Evolutionary conservation across 2,329 filamentous ascomycete species (phyloP).

Genomic region (Beauveria pseudobassiana): DNA sequence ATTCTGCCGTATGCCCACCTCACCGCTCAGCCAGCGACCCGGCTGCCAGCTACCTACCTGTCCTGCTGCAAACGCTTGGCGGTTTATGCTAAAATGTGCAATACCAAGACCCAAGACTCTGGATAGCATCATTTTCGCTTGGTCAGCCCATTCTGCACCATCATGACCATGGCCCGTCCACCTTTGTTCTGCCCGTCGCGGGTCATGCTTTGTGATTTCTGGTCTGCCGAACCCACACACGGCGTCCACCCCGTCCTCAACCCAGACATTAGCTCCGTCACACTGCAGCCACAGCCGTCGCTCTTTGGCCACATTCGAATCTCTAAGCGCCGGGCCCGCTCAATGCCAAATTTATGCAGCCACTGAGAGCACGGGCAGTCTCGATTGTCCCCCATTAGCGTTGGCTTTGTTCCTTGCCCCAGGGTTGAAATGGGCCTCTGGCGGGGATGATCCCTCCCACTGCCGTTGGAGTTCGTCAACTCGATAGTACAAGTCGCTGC

Average conservation of each 20-base stretch:
- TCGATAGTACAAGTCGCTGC: constrained; percentile 2
- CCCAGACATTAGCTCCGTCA: constrained; percentile 12
- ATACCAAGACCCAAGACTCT: neutral
- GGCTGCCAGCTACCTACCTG: neutral
- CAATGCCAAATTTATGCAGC: constrained; percentile 22
- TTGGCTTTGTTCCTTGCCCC: constrained; percentile 11
- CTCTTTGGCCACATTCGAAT: constrained; percentile 11
- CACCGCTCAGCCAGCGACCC: neutral
- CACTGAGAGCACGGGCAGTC: constrained; percentile 17
- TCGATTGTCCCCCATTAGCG: constrained; percentile 18
- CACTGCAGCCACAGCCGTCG: constrained; percentile 8
- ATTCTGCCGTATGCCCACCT: neutral
- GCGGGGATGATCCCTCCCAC: neutral
- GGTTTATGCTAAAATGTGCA: neutral
- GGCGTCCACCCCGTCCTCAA: neutral
- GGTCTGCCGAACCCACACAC: neutral
- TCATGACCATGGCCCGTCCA: neutral
- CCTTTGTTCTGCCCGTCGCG: neutral
- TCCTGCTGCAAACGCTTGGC: neutral
- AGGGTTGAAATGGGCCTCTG: neutral
- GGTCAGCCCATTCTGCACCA: neutral
- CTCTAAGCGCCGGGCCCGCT: constrained; percentile 20
- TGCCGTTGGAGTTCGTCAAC: neutral
- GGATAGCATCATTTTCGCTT: neutral
- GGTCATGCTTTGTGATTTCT: neutral